Conservation (phyloP, 495 filamentous ascomycete species). For the Ramalina intermedia region DNA sequence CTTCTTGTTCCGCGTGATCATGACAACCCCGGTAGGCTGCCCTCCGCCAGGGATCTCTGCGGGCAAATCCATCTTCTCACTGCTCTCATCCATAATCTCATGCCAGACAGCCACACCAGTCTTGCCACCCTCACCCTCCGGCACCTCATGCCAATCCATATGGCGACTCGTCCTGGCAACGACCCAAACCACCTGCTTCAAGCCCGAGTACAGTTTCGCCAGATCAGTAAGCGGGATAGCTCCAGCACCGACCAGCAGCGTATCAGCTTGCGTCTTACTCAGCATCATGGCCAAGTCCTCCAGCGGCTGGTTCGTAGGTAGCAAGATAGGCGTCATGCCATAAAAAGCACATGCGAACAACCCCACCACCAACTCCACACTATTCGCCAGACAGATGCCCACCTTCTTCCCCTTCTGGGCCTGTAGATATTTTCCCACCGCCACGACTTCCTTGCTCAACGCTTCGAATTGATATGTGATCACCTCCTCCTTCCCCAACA, state of each 20-base stretch:
- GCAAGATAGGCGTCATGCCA: constrained; percentile 58
- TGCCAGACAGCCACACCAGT: constrained; percentile 78
- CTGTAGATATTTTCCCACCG: constrained; percentile 65
- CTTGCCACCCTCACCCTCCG: constrained; percentile 52
- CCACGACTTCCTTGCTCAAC: constrained; percentile 71
- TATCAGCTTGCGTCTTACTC: constrained; percentile 54
- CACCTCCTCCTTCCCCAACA: constrained; percentile 59
- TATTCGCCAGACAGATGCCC: constrained; percentile 87
- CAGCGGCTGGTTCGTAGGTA: constrained; percentile 66
- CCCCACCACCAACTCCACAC: constrained; percentile 65
- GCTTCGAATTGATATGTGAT: constrained; percentile 56
- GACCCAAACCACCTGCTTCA: constrained; percentile 81
- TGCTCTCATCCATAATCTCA: constrained; percentile 58
- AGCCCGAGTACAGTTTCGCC: constrained; percentile 45
- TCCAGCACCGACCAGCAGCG: constrained; percentile 75
- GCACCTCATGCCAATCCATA: constrained; percentile 80
- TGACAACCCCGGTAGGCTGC: constrained; percentile 17
- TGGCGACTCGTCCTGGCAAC: constrained; percentile 83
- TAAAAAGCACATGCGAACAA: constrained; percentile 74
- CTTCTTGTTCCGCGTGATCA: constrained; percentile 4
- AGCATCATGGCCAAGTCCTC: constrained; percentile 54
- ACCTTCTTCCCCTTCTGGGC: constrained; percentile 57
- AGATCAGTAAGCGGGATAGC: constrained; percentile 67
- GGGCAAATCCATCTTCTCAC: constrained; percentile 33
- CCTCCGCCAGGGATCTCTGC: constrained; percentile 12